Conservation (phyloP, 768 basidiomycete genomes). For the Boletus reticuloceps region DNA sequence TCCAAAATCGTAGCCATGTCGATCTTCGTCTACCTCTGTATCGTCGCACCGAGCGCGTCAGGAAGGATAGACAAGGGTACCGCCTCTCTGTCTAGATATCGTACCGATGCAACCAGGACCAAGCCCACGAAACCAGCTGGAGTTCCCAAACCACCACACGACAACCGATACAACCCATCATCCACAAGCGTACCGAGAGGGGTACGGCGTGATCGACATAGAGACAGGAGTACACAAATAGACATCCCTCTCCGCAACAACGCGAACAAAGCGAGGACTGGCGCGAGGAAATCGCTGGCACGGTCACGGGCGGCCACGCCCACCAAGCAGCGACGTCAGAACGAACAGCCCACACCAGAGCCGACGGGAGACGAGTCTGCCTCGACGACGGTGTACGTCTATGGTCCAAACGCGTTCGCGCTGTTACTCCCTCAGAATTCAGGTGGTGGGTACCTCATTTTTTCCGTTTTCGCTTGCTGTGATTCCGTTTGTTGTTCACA, state of each 20-base stretch:
- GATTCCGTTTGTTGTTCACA: neutral
- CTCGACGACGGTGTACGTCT: conserved; percentile 37
- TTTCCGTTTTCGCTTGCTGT: neutral
- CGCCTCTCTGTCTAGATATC: conserved; percentile 7
- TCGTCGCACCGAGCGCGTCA: conserved; percentile 2
- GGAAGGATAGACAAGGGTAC: neutral
- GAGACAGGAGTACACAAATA: neutral
- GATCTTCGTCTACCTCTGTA: conserved; percentile 11
- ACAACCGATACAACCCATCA: conserved; percentile 1
- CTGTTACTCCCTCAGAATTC: conserved; percentile 32
- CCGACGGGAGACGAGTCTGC: conserved; percentile 35
- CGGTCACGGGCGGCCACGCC: conserved; percentile 10
- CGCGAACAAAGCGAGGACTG: neutral
- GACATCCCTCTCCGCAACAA: neutral
- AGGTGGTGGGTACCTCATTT: conserved; percentile 29
- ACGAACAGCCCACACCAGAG: conserved; percentile 37
- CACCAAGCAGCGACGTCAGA: conserved; percentile 19
- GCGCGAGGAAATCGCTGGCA: neutral
- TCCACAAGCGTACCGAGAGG: neutral
- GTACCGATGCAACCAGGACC: neutral
- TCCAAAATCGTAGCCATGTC: conserved; percentile 12
- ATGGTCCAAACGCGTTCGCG: conserved; percentile 29
- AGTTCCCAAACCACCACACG: neutral
- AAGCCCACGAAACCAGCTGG: neutral
- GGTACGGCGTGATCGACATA: neutral